A percentile compares a stretch with the other conserved stretches of the same genome.
Evolutionary conservation across 345 rosid genomes (phyloP).

Genomic region (Brassica cretica): DNA sequence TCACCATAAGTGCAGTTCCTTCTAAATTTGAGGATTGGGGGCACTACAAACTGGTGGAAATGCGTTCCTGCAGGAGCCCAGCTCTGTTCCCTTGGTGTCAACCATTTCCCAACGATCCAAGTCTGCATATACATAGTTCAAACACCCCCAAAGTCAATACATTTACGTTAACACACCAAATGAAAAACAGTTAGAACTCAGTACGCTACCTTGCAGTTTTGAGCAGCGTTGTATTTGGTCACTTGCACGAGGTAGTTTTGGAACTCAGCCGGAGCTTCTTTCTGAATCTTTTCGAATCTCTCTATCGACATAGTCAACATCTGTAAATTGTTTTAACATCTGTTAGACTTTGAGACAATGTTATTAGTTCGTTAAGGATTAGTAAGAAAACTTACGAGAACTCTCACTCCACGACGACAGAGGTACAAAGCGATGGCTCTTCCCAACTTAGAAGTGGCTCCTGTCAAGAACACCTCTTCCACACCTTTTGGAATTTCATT

Average conservation of each 20-base stretch:
- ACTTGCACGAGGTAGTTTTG: conserved; percentile 87
- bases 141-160: background rate
- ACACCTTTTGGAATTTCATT: conserved; percentile 72
- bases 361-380: background rate
- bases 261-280: conserved; percentile 77
- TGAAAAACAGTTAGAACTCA: background rate
- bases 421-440: conserved; percentile 98
- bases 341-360: conserved; percentile 1
- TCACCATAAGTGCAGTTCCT: conserved; percentile 87
- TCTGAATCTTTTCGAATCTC: conserved; percentile 81
- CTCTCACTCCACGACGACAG: conserved; percentile 71
- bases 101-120: conserved; percentile 99
- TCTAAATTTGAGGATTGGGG: conserved; percentile 74
- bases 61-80: conserved; percentile 97
- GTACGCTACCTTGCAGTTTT: conserved; percentile 67
- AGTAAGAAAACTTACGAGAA: conserved; percentile 63
- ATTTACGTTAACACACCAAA: background rate
- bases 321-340: conserved; percentile 43
- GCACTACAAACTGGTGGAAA: conserved; percentile 98
- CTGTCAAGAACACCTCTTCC: conserved; percentile 81
- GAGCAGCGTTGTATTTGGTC: conserved; percentile 89
- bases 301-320: conserved; percentile 87
- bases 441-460: conserved; percentile 99
- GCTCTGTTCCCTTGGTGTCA: conserved; percentile 78
- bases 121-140: conserved; percentile 46